Percentiles rank a stretch among this genome's conserved stretches.
Evolutionary conservation across 371 early-diverging fungal species (phyloP).

Genomic region (Blastocladiella emersonii): DNA sequence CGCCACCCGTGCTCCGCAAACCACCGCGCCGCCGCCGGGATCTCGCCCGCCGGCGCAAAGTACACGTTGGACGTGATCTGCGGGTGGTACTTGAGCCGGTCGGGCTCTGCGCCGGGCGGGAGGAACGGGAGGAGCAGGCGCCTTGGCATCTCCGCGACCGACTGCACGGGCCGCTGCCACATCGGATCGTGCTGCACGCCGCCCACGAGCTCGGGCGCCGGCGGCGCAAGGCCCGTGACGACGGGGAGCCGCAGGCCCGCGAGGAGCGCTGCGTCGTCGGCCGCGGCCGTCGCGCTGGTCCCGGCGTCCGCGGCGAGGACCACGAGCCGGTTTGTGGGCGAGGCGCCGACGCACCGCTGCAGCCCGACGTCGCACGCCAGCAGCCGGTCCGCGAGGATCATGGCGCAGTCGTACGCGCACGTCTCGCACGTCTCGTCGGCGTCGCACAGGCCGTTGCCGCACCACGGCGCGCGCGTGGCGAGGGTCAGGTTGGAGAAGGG

Average conservation of each 20-base stretch:
- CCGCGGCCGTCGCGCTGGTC: no score
- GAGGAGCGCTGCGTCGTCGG: no score
- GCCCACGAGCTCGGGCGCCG: no score
- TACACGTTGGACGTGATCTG: background rate
- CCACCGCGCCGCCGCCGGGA: background rate
- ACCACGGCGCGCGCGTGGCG: no score
- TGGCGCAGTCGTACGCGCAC: background rate
- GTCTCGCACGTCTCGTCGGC: background rate
- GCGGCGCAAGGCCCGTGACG: no score
- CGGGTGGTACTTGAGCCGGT: background rate
- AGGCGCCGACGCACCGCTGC: background rate
- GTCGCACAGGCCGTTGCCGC: background rate
- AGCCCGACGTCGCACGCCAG: background rate
- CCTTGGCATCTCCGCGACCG: no score
- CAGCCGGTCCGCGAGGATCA: background rate
- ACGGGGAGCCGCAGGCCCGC: no score
- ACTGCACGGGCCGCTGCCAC: no score
- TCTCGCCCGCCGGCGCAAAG: background rate
- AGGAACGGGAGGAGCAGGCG: background rate
- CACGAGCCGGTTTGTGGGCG: background rate
- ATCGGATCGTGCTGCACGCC: no score
- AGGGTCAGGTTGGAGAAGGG: no score
- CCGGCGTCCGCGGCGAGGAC: no score
- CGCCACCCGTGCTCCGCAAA: background rate
- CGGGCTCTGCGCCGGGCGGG: background rate